Conservation (phyloP, 345 rosid genomes). For the Microthlaspi erraticum region DNA sequence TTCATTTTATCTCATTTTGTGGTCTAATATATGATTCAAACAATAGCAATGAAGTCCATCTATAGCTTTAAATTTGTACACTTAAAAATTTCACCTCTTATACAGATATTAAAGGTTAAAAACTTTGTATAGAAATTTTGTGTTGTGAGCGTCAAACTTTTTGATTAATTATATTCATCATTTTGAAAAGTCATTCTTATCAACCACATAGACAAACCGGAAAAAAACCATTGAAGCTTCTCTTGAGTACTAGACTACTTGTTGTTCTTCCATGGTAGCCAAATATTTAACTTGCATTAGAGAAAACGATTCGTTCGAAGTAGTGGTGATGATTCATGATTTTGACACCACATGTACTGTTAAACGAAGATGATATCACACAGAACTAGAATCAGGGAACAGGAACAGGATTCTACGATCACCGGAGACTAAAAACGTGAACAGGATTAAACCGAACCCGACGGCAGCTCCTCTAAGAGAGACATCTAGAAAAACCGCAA, state of each 20-base stretch:
- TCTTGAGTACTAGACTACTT: no score
- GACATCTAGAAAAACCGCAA: conserved; percentile 49
- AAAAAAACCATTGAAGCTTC: no score
- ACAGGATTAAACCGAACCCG: conserved; percentile 88
- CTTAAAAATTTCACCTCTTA: no score
- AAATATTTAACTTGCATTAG: no score
- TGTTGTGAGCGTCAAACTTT: no score
- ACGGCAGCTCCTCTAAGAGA: conserved; percentile 51
- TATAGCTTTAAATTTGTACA: neutral
- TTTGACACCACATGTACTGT: conserved; percentile 57
- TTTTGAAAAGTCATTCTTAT: no score
- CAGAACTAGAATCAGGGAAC: conserved; percentile 63
- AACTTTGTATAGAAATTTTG: no score
- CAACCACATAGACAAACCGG: no score
- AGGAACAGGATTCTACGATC: conserved; percentile 69
- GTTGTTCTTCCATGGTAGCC: no score
- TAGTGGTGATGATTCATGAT: conserved; percentile 14
- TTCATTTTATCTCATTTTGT: neutral
- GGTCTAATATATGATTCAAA: neutral
- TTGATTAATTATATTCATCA: no score
- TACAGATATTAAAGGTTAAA: no score
- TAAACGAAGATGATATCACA: conserved; percentile 82
- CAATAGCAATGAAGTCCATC: neutral
- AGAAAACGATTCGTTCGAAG: neutral
- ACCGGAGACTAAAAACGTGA: conserved; percentile 59